Conservation (phyloP, 2,329 filamentous ascomycete genomes). For the Colletotrichum sp. region DNA sequence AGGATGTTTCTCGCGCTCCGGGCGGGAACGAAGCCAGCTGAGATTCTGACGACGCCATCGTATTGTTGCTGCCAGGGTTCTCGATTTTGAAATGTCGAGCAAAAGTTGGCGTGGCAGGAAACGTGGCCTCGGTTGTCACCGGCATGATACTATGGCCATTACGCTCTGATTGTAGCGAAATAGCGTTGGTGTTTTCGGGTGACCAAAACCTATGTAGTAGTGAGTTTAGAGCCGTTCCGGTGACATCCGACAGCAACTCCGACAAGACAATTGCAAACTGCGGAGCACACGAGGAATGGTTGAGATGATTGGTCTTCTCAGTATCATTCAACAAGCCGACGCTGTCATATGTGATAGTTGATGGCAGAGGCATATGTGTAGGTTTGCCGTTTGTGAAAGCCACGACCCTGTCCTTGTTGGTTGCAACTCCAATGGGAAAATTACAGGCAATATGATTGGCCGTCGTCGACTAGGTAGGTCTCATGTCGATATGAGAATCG, state of each 20-base stretch:
- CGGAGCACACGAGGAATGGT: not conserved
- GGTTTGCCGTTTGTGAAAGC: not conserved
- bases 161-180: not conserved
- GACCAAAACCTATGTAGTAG: not conserved
- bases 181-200: not conserved
- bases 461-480: not conserved
- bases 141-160: not conserved
- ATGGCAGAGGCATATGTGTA: not conserved
- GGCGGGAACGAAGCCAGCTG: not conserved
- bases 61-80: not conserved
- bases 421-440: not conserved
- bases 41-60: not conserved
- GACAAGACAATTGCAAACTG: not conserved
- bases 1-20: not conserved
- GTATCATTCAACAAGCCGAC: not conserved
- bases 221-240: not conserved
- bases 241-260: not conserved
- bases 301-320: not conserved
- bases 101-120: not conserved
- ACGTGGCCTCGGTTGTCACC: not conserved
- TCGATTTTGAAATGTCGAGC: not conserved
- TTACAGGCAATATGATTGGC: not conserved
- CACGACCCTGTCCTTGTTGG: not conserved
- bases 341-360: not conserved
- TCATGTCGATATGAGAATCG: not conserved